Evolutionary conservation across 1,284 basidiomycete genomes (phyloP).

Genomic region (Ceratobasidium sp.): DNA sequence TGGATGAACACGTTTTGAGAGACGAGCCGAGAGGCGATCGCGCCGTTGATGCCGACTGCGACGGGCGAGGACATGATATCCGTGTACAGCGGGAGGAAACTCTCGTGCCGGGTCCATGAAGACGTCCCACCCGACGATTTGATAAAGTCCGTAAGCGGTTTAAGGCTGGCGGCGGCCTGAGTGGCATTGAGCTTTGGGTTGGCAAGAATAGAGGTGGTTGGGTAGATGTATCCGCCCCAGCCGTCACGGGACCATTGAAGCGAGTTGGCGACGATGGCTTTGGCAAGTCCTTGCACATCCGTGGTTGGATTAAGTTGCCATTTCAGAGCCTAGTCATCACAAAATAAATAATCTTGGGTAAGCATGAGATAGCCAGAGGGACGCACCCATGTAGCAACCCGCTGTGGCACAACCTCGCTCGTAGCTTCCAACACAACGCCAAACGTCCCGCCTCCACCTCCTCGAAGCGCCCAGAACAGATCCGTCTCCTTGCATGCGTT

Average conservation of each 20-base stretch:
- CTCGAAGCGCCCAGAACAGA: too few species aligned
- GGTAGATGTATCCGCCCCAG: slow-evolving; percentile 38
- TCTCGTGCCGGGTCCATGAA: slow-evolving; percentile 11
- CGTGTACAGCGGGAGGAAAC: slow-evolving; percentile 18
- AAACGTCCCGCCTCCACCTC: slow-evolving; percentile 46
- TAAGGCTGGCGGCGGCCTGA: slow-evolving; percentile 20
- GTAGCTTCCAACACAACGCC: slow-evolving; percentile 34
- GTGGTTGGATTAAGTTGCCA: slow-evolving; percentile 7
- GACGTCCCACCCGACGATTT: not conserved
- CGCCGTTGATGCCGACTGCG: slow-evolving; percentile 12
- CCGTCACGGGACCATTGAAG: slow-evolving; percentile 30
- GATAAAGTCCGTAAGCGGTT: slow-evolving; percentile 37
- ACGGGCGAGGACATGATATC: not conserved
- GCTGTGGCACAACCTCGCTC: slow-evolving; percentile 24
- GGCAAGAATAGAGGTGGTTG: slow-evolving; percentile 22
- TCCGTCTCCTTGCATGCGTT: slow-evolving; percentile 60
- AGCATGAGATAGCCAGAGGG: not conserved
- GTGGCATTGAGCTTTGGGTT: slow-evolving; percentile 24
- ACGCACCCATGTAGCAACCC: slow-evolving; percentile 14
- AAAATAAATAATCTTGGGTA: not conserved
- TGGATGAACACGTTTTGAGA: not conserved
- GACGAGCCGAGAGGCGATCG: slow-evolving; percentile 21
- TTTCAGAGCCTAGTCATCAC: not conserved
- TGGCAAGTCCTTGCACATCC: not conserved
- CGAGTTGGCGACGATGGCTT: not conserved